Evolutionary conservation across 2,329 filamentous ascomycete genomes (phyloP).

Genomic region (Aspergillus sp.): DNA sequence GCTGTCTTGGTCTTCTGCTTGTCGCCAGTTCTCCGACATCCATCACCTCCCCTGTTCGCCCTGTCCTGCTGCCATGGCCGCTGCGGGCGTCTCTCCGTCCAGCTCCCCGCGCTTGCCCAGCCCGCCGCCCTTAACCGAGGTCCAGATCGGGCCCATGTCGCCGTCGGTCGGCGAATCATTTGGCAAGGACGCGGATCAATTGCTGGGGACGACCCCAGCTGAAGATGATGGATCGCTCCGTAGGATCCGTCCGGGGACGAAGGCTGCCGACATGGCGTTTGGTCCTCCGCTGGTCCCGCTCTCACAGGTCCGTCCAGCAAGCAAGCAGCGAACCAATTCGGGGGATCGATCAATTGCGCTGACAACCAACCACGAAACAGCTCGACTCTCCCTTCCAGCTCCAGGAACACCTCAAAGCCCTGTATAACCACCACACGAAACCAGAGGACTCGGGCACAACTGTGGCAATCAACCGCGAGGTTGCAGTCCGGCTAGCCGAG

Average conservation of each 20-base stretch:
- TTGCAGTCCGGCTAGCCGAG: slow-evolving; percentile 65
- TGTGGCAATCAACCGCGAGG: slow-evolving; percentile 63
- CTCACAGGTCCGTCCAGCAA: slow-evolving; percentile 55
- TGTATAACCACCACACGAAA: slow-evolving; percentile 73
- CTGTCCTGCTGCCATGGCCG: too few species aligned
- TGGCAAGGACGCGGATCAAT: slow-evolving; percentile 47
- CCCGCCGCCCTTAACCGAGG: slow-evolving; percentile 88
- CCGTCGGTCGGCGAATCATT: slow-evolving; percentile 55
- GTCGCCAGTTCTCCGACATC: not conserved
- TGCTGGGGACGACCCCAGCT: slow-evolving; percentile 47
- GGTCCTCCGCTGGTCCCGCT: slow-evolving; percentile 82
- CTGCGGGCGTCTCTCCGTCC: slow-evolving; percentile 43
- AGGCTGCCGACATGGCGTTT: slow-evolving; percentile 82
- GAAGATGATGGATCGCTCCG: slow-evolving; percentile 65
- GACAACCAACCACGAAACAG: slow-evolving; percentile 37
- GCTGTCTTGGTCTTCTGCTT: slow-evolving; percentile 1
- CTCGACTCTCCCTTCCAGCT: slow-evolving; percentile 96
- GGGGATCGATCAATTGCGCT: slow-evolving; percentile 5
- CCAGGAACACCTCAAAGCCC: slow-evolving; percentile 89
- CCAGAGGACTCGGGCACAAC: slow-evolving; percentile 50
- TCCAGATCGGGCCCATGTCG: slow-evolving; percentile 75
- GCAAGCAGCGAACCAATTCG: slow-evolving; percentile 3
- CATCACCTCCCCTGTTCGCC: too few species aligned
- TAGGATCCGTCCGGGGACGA: slow-evolving; percentile 86
- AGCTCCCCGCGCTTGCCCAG: slow-evolving; percentile 89